Evolutionary conservation across 2,329 filamentous ascomycete species (phyloP).

Genomic region (Beauveria brongniartii): DNA sequence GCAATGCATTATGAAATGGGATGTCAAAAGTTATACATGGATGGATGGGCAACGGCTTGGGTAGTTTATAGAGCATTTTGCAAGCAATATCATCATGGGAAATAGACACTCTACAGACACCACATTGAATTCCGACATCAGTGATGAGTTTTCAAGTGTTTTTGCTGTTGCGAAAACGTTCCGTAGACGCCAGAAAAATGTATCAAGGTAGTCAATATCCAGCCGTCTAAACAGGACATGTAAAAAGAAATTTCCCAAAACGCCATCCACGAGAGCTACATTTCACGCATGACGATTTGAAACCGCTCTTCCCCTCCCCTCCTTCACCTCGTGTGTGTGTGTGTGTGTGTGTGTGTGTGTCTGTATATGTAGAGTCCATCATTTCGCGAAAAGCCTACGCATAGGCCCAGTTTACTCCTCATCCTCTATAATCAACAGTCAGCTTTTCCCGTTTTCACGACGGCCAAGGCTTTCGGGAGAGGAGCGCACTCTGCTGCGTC

Average conservation of each 20-base stretch:
- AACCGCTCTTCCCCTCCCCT: neutral
- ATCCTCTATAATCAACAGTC: neutral
- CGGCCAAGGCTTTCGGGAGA: too few relatives aligned
- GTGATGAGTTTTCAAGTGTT: neutral
- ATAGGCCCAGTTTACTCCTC: too few relatives aligned
- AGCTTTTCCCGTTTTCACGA: neutral
- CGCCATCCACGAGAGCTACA: constrained; percentile 10
- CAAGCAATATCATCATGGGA: neutral
- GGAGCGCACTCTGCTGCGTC: constrained; percentile 57
- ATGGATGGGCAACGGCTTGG: neutral
- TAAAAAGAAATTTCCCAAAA: neutral
- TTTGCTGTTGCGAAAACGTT: neutral
- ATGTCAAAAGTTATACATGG: neutral
- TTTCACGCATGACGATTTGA: neutral
- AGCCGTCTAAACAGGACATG: neutral
- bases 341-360: neutral
- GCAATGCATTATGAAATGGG: neutral
- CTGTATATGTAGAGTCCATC: too few relatives aligned
- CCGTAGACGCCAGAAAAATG: neutral
- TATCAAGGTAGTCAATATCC: neutral
- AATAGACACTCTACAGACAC: neutral
- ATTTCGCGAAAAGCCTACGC: too few relatives aligned
- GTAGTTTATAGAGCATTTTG: constrained; percentile 2
- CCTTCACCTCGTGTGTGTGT: neutral
- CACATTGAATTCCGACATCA: too few relatives aligned